Percentiles rank a stretch among this genome's conserved stretches.
Evolutionary conservation across 305 asterid species (phyloP).

Genomic region (Caryopteris hybrid): DNA sequence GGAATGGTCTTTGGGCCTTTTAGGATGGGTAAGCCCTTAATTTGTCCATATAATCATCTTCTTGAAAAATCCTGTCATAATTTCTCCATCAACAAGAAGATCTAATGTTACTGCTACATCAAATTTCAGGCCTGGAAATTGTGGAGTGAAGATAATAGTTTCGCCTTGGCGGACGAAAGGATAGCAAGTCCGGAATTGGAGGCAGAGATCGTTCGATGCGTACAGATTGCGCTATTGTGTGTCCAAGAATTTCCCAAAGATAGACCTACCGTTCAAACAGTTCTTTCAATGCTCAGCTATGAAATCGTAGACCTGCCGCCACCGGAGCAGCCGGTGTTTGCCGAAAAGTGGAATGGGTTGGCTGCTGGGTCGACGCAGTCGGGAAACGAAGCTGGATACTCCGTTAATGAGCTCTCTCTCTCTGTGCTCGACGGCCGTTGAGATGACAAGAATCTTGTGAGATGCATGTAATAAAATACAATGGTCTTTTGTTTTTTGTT

Average conservation of each 20-base stretch:
- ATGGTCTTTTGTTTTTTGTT: background rate
- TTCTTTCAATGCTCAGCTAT: constrained; percentile 29
- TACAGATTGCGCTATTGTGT: constrained; percentile 48
- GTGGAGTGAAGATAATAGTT: constrained; percentile 40
- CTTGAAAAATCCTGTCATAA: background rate
- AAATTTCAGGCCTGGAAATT: constrained; percentile 51
- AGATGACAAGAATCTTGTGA: too few species aligned
- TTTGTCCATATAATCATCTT: background rate
- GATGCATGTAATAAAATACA: background rate
- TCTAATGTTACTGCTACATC: too few species aligned
- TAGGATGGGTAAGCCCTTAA: constrained; percentile 34
- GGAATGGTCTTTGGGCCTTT: constrained; percentile 38
- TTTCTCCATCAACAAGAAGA: background rate
- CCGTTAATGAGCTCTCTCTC: constrained; percentile 33
- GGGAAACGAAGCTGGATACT: constrained; percentile 18
- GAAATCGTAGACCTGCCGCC: constrained; percentile 21
- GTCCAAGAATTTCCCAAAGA: constrained; percentile 48
- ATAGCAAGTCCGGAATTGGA: constrained; percentile 8
- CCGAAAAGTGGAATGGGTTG: constrained; percentile 33
- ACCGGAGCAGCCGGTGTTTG: constrained; percentile 30
- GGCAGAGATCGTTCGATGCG: constrained; percentile 32
- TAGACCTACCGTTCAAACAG: constrained; percentile 27
- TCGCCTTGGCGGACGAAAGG: constrained; percentile 31
- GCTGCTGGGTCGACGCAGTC: constrained; percentile 13
- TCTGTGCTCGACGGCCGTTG: constrained; percentile 32